Percentiles rank a stretch among this genome's conserved stretches.
These are phyloP conservation scores for Trypanosoma scelopori DNA, from an alignment of 208 protist species.

Conservation along the genomic window DNA sequence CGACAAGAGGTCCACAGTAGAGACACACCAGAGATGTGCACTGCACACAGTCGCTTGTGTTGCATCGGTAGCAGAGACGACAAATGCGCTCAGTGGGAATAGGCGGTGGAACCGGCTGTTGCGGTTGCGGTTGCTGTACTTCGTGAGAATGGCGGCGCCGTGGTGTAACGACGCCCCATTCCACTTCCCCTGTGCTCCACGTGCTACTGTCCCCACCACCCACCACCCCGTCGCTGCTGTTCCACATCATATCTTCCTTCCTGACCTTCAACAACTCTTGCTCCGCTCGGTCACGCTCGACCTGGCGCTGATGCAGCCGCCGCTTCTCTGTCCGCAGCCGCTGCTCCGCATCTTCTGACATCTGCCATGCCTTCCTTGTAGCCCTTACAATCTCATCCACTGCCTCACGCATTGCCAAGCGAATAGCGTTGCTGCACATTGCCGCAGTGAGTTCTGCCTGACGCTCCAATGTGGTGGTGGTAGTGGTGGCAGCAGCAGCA, in stretches of 20 bases:
- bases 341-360: conserved; percentile 37
- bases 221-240: background rate
- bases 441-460: conserved; percentile 10
- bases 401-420: conserved; percentile 61
- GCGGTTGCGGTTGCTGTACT: conserved; percentile 4
- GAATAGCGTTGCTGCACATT: conserved; percentile 35
- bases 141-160: background rate
- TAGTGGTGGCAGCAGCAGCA: too few relatives aligned
- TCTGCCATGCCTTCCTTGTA: conserved; percentile 30
- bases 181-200: background rate
- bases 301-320: conserved; percentile 32
- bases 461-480: background rate
- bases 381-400: conserved; percentile 61
- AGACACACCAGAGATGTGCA: conserved; percentile 55
- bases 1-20: conserved; percentile 34
- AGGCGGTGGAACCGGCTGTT: conserved; percentile 10
- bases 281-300: conserved; percentile 26
- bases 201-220: background rate
- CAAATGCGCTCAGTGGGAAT: conserved; percentile 34
- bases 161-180: too few relatives aligned
- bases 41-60: conserved; percentile 48
- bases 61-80: conserved; percentile 37
- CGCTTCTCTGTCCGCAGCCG: conserved; percentile 34
- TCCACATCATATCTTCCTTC: conserved; percentile 1
- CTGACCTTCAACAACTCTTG: conserved; percentile 21